Percentiles rank a stretch among this genome's conserved stretches.
These are phyloP conservation scores for Puccinia brachypodii DNA, from an alignment of 1,284 basidiomycete genomes.

Conservation along the genomic window DNA sequence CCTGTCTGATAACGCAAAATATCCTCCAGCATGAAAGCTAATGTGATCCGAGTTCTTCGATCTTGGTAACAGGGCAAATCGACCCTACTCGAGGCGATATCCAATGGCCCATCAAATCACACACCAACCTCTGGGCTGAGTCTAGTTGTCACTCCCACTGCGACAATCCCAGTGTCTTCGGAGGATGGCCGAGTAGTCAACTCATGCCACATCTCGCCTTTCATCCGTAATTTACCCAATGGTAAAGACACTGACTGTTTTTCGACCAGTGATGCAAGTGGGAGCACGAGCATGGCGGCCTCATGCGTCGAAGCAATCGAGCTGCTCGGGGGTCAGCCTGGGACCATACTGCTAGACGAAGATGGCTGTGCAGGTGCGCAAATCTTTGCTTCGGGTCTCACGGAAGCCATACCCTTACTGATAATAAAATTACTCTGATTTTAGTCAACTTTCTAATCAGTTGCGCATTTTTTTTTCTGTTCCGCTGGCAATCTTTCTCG, in stretches of 20 bases:
- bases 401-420: background rate
- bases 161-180: constrained; percentile 38
- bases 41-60: background rate
- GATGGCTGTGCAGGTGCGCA: constrained; percentile 41
- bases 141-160: constrained; percentile 18
- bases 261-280: constrained; percentile 42
- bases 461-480: background rate
- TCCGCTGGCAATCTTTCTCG: background rate
- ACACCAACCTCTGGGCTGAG: constrained; percentile 43
- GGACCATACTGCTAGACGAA: constrained; percentile 39
- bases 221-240: constrained; percentile 43
- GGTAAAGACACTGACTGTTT: constrained; percentile 42
- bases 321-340: constrained; percentile 24
- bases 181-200: constrained; percentile 42
- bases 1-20: background rate
- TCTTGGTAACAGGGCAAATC: constrained; percentile 30
- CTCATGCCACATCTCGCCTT: constrained; percentile 39
- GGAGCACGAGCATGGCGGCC: constrained; percentile 46
- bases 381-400: background rate
- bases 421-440: background rate
- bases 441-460: constrained; percentile 43
- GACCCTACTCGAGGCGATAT: constrained; percentile 44
- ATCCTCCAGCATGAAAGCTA: background rate
- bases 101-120: constrained; percentile 44
- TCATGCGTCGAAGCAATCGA: constrained; percentile 40